Evolutionary conservation across 192 early-diverging fungal genomes (phyloP), one percentile per base, ranked within the genome.

Genomic region (Gaertneriomyces sp.): DNA sequence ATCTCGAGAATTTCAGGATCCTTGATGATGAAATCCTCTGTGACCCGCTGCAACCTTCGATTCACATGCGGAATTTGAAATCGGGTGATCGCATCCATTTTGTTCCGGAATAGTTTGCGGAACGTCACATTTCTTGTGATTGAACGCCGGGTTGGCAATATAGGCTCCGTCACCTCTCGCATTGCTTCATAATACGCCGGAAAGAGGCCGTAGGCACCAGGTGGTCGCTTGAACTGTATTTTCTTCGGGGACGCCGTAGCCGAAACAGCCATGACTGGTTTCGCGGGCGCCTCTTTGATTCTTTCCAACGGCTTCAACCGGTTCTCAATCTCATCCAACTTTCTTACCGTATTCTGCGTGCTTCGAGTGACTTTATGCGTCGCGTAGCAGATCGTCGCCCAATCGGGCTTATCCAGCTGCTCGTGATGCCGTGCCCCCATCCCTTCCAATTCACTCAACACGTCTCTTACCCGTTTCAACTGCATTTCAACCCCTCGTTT

Each of bases 371-470:
- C 47, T 33, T 49, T 42, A 17, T 60, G 45, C 42, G 66, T 45
- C 11, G 56, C 43, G 9, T 39, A 25, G 58, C 66, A 68, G 47
- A 68, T 68, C 38, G 45, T 60, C n/a, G 43, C 39, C 66, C 66
- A 68, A 33, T 58, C 57, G 7, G 55, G 45, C 46, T 60, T 47
- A 11, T 60, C n/a, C 33, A 68, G 53, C 5, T 14, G 58, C 45
- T 60, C 17, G 6, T 43, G 25, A 25, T 52, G 25, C 11, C 46
- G 49, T 20, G n/a, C n/a, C 8, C 17, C 17, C 17, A 33, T 56
- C 54, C 14, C 39, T 16, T 25, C 33, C 54, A 25, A 19, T 6
- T 16, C 44, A 6, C 49, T 43, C 38, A 14, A 41, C 38, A 17
- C 55, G 42, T 58, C 46, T 16, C 42, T 41, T 45, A 42, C 49